Percentiles rank a stretch among this genome's conserved stretches.
phyloP scores from a whole-genome alignment of 192 early-diverging fungal genomes.

The Gaertneriomyces semiglobifer region DNA sequence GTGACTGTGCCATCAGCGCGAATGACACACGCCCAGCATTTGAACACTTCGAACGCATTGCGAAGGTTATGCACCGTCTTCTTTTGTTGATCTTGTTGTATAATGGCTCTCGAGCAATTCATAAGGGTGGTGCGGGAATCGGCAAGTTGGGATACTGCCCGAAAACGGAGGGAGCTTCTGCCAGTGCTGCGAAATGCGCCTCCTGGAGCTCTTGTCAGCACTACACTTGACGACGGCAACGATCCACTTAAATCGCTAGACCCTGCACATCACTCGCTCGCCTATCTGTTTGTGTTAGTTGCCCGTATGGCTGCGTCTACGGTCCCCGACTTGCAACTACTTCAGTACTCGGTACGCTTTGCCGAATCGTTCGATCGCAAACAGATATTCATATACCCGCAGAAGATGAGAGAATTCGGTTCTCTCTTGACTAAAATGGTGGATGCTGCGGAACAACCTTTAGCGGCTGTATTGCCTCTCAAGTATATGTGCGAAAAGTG shows the following conservation, averaged over 20 bases:
- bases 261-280: conserved; percentile 22
- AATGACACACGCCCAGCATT: too few species aligned
- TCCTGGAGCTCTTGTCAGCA: not conserved
- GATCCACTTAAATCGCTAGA: conserved; percentile 21
- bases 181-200: not conserved
- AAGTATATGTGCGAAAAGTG: not conserved
- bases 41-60: too few species aligned
- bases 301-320: conserved; percentile 15
- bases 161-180: conserved; percentile 1
- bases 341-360: conserved; percentile 5
- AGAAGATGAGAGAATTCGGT: conserved; percentile 12
- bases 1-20: too few species aligned
- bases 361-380: conserved; percentile 3
- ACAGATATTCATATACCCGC: not conserved
- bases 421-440: not conserved
- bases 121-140: too few species aligned
- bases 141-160: too few species aligned
- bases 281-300: conserved; percentile 23
- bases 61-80: too few species aligned
- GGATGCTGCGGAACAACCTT: not conserved
- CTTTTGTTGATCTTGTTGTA: too few species aligned
- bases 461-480: conserved; percentile 16
- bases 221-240: conserved; percentile 1
- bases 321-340: not conserved
- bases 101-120: too few species aligned